Evolutionary conservation across 176 grass and related monocot species (phyloP).

Genomic region (Lolium perenne): DNA sequence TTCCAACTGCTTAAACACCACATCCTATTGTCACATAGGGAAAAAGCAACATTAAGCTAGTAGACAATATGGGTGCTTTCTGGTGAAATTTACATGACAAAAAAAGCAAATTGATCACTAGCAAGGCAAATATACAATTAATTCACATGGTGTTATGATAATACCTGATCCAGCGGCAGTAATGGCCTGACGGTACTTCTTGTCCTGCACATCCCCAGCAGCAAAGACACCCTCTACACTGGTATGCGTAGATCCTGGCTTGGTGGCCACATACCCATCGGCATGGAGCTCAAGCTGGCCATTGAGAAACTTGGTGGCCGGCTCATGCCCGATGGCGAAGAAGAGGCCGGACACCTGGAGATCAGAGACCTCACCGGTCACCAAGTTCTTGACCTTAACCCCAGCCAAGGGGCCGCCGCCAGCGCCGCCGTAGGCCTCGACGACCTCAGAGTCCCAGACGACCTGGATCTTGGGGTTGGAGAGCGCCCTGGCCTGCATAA

Average conservation of each 20-base stretch:
- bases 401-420: slow-evolving; percentile 62
- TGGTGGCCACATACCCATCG: slow-evolving; percentile 79
- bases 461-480: slow-evolving; percentile 89
- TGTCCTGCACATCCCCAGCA: slow-evolving; percentile 91
- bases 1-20: not conserved
- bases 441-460: slow-evolving; percentile 81
- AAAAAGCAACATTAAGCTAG: not conserved
- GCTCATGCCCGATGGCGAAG: slow-evolving; percentile 93
- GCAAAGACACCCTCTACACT: slow-evolving; percentile 94
- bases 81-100: not conserved
- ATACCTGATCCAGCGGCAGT: slow-evolving; percentile 92
- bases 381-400: slow-evolving; percentile 78
- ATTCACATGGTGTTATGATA: not conserved
- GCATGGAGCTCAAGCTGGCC: slow-evolving; percentile 86
- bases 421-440: slow-evolving; percentile 73
- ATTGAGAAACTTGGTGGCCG: slow-evolving; percentile 91
- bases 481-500: slow-evolving; percentile 91
- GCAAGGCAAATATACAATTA: not conserved
- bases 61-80: not conserved
- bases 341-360: slow-evolving; percentile 81
- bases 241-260: slow-evolving; percentile 77
- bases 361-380: slow-evolving; percentile 63
- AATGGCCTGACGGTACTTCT: slow-evolving; percentile 93
- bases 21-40: not conserved
- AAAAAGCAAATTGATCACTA: slow-evolving; percentile 3